Evolutionary conservation across 1,284 basidiomycete species (phyloP).

Genomic region (Cutaneotrichosporon cavernicola): DNA sequence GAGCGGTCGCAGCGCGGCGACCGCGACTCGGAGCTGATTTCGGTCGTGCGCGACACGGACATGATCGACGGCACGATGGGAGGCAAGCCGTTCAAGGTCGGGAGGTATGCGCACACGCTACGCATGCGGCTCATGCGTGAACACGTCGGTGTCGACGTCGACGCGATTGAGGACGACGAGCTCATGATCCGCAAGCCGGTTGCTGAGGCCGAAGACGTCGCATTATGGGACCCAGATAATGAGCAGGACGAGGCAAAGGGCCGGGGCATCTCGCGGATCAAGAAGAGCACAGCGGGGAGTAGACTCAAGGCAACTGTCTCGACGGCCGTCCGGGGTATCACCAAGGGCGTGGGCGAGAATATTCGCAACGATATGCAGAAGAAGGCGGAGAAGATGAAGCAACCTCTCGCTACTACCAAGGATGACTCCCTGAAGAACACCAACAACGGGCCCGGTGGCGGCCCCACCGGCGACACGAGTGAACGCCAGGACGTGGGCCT

Average conservation of each 20-base stretch:
- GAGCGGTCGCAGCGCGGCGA: conserved; percentile 94
- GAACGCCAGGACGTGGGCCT: conserved; percentile 63
- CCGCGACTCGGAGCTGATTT: conserved; percentile 91
- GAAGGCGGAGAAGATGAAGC: conserved; percentile 57
- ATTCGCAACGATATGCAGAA: conserved; percentile 49
- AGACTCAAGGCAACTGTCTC: conserved; percentile 41
- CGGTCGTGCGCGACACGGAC: conserved; percentile 92
- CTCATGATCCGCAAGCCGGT: conserved; percentile 63
- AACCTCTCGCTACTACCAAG: conserved; percentile 27
- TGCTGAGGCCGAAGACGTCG: conserved; percentile 60
- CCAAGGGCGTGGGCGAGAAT: conserved; percentile 51
- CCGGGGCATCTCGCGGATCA: conserved; percentile 50
- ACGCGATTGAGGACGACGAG: conserved; percentile 76
- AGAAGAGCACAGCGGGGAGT: conserved; percentile 40
- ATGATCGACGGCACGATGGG: conserved; percentile 94
- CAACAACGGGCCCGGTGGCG: neutral
- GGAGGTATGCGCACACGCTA: conserved; percentile 91
- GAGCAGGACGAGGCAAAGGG: conserved; percentile 60
- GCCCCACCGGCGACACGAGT: conserved; percentile 39
- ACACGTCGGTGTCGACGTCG: conserved; percentile 92
- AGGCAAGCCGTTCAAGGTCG: conserved; percentile 90
- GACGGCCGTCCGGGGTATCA: conserved; percentile 38
- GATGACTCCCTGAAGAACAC: conserved; percentile 43
- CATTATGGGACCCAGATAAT: conserved; percentile 74
- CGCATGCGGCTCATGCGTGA: conserved; percentile 94